Evolutionary conservation across 139 green algal species (phyloP), one percentile per base, ranked within the genome.

Genomic region (Coccomyxa sp.): DNA sequence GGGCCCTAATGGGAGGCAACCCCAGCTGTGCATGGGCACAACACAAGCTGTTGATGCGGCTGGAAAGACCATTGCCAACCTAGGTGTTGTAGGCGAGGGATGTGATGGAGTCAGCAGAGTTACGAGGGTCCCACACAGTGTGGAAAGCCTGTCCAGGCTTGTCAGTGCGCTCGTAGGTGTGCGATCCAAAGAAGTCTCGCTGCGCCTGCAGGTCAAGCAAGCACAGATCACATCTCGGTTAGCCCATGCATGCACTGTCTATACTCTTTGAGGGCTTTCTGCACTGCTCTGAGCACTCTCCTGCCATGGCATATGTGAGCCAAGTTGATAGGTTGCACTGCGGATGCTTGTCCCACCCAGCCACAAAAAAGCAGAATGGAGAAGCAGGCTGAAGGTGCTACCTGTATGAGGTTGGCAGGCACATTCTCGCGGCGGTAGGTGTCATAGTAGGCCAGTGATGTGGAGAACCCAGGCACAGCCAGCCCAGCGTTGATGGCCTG

Each of bases 141-240:
- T 98, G 95, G 90, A 91, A 95, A 90, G 90, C 96, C 40, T 90
- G 90, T 27, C 93, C 89, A 64, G 78, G 41, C 75, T 84, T 87
- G 90, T 98, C 94, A 33, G 70, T 87, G 31, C 94, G 88, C 88
- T 97, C 88, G 85, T 99, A 99, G 12, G 96, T 99, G 91, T 99
- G 97, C 0, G 88, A 94, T 50, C 96, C 96, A 77, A 99, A 99
- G 89, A 98, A 99, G 84, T 99, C 96, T 39, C 97, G 89, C 91
- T 99, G 96, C 10, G 96, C 95, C 85, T 96, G 90, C 39, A 69
- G 16, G 24, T 14, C n/a, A 18, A 6, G 50, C 50, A 64, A 4
- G 18, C 22, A n/a, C n/a, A n/a, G n/a, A n/a, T n/a, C n/a, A n/a
- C n/a, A n/a, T n/a, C n/a, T n/a, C n/a, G n/a, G n/a, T 18, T 22